Evolutionary conservation across 495 filamentous ascomycete species (phyloP), one percentile per base, ranked within the genome.

Genomic region (Penicillium paradoxum): DNA sequence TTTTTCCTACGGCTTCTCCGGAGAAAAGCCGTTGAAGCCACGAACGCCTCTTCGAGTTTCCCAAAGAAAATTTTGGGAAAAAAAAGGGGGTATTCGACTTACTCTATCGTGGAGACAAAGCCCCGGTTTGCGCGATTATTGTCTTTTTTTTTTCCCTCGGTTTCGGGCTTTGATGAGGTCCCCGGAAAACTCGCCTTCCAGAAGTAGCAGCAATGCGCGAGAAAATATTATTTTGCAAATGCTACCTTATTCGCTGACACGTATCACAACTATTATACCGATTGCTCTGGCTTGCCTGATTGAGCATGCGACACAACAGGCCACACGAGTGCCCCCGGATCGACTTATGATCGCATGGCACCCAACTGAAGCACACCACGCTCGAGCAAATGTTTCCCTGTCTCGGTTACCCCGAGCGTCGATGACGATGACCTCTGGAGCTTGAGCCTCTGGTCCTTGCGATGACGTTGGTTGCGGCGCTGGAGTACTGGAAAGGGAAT

Each of bases 341-440:
- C 85, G 70, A 44, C 83, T 84, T 53, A 90, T 80, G 43, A 90
- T 56, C 14, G 85, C 86, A 63, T 88, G 81, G 67, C 78, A 79
- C 3, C 85, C 87, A 54, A 75, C 80, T 52, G 86, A 79, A 2
- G 85, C 81, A 58, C 87, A 90, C 65, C 87, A 78, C 2, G 86
- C 85, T 25, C 86, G 74, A 7, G 76, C 84, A 34, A 89, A 75
- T 2, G 87, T 79, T 68, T 87, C 84, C 51, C 80, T 74, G 42
- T 81, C 77, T 25, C 72, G 76, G 8, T 73, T 56, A 69, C 81
- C 63, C 69, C 82, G 57, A 67, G 73, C 66, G 63, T 74, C 59
- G 61, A 76, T 42, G 61, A 80, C 64, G 65, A 80, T 38, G 60
- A 79, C 55, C 67, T 76, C 77, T 66, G 77, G 17, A 25, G 54